Percentiles rank a stretch among this genome's conserved stretches.
These are phyloP conservation scores for Mycena polygramma DNA, from an alignment of 768 basidiomycete genomes.

Conservation along the genomic window DNA sequence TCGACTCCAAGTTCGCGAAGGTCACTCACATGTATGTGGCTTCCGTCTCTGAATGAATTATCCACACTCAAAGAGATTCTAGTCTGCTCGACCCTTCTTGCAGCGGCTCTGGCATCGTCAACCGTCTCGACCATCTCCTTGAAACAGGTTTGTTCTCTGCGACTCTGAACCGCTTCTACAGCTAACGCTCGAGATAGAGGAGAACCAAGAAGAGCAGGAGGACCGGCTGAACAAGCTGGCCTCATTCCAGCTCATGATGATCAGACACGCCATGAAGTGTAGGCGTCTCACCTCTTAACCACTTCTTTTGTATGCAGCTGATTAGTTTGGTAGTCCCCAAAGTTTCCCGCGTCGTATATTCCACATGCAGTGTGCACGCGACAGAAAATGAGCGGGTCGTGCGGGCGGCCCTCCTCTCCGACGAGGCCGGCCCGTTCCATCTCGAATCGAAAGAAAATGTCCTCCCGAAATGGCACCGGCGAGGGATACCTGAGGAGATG, in stretches of 20 bases:
- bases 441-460: conserved; percentile 79
- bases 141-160: conserved; percentile 68
- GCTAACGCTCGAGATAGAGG: conserved; percentile 52
- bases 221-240: conserved; percentile 88
- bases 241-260: conserved; percentile 90
- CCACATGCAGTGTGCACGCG: conserved; percentile 95
- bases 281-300: conserved; percentile 41
- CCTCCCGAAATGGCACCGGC: conserved; percentile 84
- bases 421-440: conserved; percentile 79
- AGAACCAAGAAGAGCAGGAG: conserved; percentile 68
- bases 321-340: conserved; percentile 69
- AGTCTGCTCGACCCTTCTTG: conserved; percentile 97
- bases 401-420: conserved; percentile 74
- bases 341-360: conserved; percentile 90
- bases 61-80: background rate
- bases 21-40: conserved; percentile 89
- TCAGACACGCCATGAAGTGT: conserved; percentile 97
- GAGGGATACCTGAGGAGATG: conserved; percentile 81
- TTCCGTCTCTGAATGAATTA: conserved; percentile 12
- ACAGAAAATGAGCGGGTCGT: conserved; percentile 96
- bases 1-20: conserved; percentile 67
- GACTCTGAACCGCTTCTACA: conserved; percentile 14
- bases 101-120: conserved; percentile 94
- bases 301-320: conserved; percentile 21
- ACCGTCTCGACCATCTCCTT: conserved; percentile 87